phyloP scores from a whole-genome alignment of 2,329 filamentous ascomycete genomes.

The Claviceps spartinae region DNA sequence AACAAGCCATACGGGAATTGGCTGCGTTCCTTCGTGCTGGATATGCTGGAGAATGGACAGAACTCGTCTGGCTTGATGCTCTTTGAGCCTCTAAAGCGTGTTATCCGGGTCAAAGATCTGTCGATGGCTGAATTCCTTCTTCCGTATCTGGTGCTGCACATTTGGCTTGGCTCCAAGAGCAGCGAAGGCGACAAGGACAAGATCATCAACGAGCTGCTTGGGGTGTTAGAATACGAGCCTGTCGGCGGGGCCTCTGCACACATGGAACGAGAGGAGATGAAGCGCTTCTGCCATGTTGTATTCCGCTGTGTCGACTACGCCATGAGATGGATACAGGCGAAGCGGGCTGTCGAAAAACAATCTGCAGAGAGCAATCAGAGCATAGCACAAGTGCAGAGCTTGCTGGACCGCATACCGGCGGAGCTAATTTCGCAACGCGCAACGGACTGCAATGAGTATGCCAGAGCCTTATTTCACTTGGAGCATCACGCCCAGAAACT shows the following conservation, averaged over 20 bases:
- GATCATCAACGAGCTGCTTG: constrained; percentile 59
- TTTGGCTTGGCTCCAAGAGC: constrained; percentile 56
- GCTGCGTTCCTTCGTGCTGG: constrained; percentile 68
- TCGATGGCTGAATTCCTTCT: constrained; percentile 79
- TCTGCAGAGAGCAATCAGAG: constrained; percentile 31
- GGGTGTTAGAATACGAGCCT: constrained; percentile 53
- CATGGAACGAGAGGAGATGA: constrained; percentile 58
- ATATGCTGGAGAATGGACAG: constrained; percentile 67
- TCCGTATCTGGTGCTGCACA: constrained; percentile 74
- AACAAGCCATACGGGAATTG: constrained; percentile 62
- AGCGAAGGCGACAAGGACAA: constrained; percentile 48
- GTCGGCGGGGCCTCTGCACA: constrained; percentile 38
- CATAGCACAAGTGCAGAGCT: constrained; percentile 33
- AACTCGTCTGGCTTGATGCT: constrained; percentile 61
- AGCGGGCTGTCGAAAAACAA: constrained; percentile 25
- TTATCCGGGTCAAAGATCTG: constrained; percentile 75
- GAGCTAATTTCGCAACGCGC: constrained; percentile 68
- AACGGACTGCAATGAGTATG: constrained; percentile 87
- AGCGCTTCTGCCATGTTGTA: constrained; percentile 79
- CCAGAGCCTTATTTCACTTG: constrained; percentile 84
- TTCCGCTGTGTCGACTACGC: constrained; percentile 88
- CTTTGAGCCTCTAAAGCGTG: constrained; percentile 67
- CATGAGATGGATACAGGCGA: constrained; percentile 77
- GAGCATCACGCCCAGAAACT: constrained; percentile 67
- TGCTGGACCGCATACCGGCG: constrained; percentile 52